Evolutionary conservation across 2,329 filamentous ascomycete genomes (phyloP).

Genomic region (Achaetomium macrosporum): DNA sequence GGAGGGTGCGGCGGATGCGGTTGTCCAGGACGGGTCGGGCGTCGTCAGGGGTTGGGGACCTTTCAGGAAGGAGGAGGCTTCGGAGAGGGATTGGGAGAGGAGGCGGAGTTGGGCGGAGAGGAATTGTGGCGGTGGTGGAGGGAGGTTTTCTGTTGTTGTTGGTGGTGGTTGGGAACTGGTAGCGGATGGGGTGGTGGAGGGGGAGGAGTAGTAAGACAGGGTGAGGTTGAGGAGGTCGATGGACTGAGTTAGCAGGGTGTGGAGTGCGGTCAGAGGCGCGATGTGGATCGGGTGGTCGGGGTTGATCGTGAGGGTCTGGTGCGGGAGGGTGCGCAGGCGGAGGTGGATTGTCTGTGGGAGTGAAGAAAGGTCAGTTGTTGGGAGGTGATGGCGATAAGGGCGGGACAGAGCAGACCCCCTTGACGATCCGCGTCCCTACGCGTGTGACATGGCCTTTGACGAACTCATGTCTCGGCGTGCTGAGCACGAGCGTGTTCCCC

Average conservation of each 20-base stretch:
- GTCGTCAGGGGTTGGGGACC: slow-evolving; percentile 40
- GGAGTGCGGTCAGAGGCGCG: slow-evolving; percentile 63
- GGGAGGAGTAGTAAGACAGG: slow-evolving; percentile 59
- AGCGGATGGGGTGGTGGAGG: slow-evolving; percentile 53
- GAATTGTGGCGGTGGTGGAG: slow-evolving; percentile 46
- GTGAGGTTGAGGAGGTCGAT: slow-evolving; percentile 78
- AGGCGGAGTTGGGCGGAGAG: slow-evolving; percentile 51
- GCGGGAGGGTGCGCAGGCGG: slow-evolving; percentile 62
- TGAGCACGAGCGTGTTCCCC: slow-evolving; percentile 83
- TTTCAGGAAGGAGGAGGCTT: slow-evolving; percentile 49
- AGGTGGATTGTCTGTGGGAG: slow-evolving; percentile 63
- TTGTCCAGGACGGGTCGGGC: slow-evolving; percentile 40
- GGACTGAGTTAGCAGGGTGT: slow-evolving; percentile 73
- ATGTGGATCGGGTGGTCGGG: slow-evolving; percentile 51
- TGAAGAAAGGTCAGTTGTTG: not conserved
- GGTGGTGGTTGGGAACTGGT: slow-evolving; percentile 31
- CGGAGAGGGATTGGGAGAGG: slow-evolving; percentile 48
- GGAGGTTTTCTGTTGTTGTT: slow-evolving; percentile 32
- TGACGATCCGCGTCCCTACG: slow-evolving; percentile 83
- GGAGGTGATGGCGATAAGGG: not conserved
- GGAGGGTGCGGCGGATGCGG: slow-evolving; percentile 37
- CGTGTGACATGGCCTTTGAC: slow-evolving; percentile 91
- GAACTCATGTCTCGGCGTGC: slow-evolving; percentile 77
- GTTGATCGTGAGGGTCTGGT: slow-evolving; percentile 44
- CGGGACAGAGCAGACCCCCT: slow-evolving; percentile 50